Evolutionary conservation across 148 eudicot genomes (phyloP), one percentile per base, ranked within the genome.

Genomic region (Mesembryanthemum crystallinum): DNA sequence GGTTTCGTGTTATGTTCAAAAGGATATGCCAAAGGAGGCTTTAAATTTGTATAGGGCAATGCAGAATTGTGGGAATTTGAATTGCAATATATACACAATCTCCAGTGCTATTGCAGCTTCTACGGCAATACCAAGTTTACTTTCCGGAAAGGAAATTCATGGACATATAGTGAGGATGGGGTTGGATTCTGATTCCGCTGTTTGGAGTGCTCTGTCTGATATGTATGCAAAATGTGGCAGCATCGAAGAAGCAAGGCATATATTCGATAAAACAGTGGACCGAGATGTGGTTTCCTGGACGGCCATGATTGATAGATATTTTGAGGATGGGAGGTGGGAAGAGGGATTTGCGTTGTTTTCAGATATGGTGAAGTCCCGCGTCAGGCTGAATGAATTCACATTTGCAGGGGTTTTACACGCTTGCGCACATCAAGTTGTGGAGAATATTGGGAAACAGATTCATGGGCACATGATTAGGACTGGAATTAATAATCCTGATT

Each of bases 141-240:
- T 62, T 0, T 57, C 76, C 21, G 91, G 91, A 73, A 88, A 84
- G 74, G 89, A 88, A 71, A 86, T 88, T 60, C 91, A 88, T 79
- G 87, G 89, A 29, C 91, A 76, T 73, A 81, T 88, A 42, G 69
- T 81, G 72, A 76, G 91, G 71, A 77, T 79, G 74, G 83, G 91
- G 21, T 73, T 88, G 71, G 87, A 86, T 65, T 78, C 81, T 27
- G 91, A 88, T 66, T 84, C 85, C 0, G 89, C 83, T 7, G 88
- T 88, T 11, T 88, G 89, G 91, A 88, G 88, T 81, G 84, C 88
- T 58, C 37, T 88, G 73, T 88, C 85, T 69, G 86, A 86, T 77
- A 84, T 88, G 88, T 88, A 88, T 71, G 91, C 80, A 2, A 86
- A 86, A 81, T 88, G 89, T 76, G 91, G 89, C 39, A 84, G 81